These are phyloP conservation scores for Amylostereum areolatum DNA, from an alignment of 1,284 basidiomycete genomes.

Conservation along the genomic window DNA sequence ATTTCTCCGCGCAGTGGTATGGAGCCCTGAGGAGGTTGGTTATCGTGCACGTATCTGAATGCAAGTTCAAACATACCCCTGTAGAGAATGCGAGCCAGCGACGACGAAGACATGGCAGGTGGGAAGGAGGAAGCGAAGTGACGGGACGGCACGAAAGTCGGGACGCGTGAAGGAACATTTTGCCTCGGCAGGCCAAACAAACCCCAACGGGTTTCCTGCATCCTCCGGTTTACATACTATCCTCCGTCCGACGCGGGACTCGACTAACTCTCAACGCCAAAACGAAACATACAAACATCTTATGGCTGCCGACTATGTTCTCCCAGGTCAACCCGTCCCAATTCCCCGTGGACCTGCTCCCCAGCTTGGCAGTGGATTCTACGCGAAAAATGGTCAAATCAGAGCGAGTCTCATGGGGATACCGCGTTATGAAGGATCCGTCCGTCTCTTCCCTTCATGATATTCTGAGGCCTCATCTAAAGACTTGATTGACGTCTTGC, in stretches of 20 bases:
- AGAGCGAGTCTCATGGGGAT: slow-evolving; percentile 73
- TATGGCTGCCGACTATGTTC: slow-evolving; percentile 40
- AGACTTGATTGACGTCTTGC: slow-evolving; percentile 19
- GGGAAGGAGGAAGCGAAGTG: slow-evolving; percentile 1
- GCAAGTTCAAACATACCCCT: slow-evolving; percentile 44
- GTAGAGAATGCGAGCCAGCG: slow-evolving; percentile 47
- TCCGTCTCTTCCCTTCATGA: slow-evolving; percentile 33
- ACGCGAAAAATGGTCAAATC: slow-evolving; percentile 56
- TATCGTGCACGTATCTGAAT: too few species aligned
- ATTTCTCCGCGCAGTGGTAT: slow-evolving; percentile 71
- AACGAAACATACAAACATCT: too few species aligned
- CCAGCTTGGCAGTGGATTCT: slow-evolving; percentile 66
- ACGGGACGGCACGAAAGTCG: neutral
- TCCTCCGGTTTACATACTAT: too few species aligned
- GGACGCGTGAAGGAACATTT: slow-evolving; percentile 1
- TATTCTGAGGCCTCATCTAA: slow-evolving; percentile 18
- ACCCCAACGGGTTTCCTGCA: slow-evolving; percentile 4
- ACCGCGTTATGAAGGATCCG: slow-evolving; percentile 59
- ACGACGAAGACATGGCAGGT: slow-evolving; percentile 11
- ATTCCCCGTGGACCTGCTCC: slow-evolving; percentile 52
- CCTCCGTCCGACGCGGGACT: too few species aligned
- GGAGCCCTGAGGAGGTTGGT: slow-evolving; percentile 53
- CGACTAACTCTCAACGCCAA: too few species aligned
- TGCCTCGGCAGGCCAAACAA: slow-evolving; percentile 9
- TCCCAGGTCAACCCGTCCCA: slow-evolving; percentile 81